Evolutionary conservation across 768 basidiomycete genomes (phyloP), one percentile per base, ranked within the genome.

Genomic region (Lentinula lateritia): DNA sequence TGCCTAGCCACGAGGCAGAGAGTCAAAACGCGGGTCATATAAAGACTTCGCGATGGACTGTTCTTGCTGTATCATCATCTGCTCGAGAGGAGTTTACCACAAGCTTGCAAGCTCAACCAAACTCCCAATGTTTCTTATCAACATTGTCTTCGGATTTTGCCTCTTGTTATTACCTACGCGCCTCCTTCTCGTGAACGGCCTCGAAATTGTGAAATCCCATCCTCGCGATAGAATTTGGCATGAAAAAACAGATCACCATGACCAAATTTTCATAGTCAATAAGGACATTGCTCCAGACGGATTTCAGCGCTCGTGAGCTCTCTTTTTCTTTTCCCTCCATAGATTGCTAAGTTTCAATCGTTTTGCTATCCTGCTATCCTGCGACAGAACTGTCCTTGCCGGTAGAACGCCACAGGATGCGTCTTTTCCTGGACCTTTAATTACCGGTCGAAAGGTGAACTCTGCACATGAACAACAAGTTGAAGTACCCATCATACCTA

Each of bases 321-420:
- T 28, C 53, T 36, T n/a, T 12, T n/a, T 9, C 12, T 46, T 59
- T 2, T 38, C 55, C 12, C 23, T 36, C 39, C 3, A 45, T 34
- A 48, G 18, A 20, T 12, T 23, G 16, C 28, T 28, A 28, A 28
- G 3, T 28, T 28, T 28, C 28, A 28, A 4, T 28, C 28, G 28
- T 28, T 28, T 28, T 28, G 28, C 28, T 28, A 28, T 28, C 28
- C 28, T 28, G 2, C 28, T 28, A 28, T 23, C 28, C 28, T 28
- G 6, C 6, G 16, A 23, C 39, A 76, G 75, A 2, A 64, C 73
- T 20, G 75, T 76, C 20, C 61, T 76, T 6, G 75, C 74, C 18
- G 73, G 74, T 18, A 43, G 50, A 18, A 62, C 66, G 35, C 42
- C 68, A 10, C 38, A 52, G 5, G 59, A 57, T 46, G 54, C 69